A percentile compares a stretch with the other conserved stretches of the same genome.
Conservation (phyloP, 1,139 yeast species). For the Pichia sorboxylosa region DNA sequence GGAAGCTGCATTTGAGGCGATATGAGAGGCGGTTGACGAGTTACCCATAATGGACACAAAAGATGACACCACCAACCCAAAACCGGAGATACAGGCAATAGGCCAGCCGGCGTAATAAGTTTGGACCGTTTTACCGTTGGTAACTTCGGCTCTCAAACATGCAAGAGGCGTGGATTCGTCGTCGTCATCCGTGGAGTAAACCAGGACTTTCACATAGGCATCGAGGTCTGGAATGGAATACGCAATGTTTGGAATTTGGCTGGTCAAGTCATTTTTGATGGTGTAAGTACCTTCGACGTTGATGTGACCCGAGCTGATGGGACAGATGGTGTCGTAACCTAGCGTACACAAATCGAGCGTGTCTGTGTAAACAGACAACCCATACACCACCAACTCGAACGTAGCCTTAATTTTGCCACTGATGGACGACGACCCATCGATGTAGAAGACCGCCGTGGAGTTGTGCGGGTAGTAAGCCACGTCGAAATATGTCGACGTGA, state of each 20-base stretch:
- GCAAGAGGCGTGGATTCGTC: constrained; percentile 44
- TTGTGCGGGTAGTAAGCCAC: constrained; percentile 62
- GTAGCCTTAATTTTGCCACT: constrained; percentile 62
- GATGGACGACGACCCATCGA: constrained; percentile 72
- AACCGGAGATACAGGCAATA: constrained; percentile 80
- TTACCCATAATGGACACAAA: constrained; percentile 81
- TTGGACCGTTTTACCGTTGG: constrained; percentile 90
- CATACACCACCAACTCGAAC: constrained; percentile 67
- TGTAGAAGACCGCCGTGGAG: constrained; percentile 48
- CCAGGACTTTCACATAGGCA: constrained; percentile 72
- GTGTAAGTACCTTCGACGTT: constrained; percentile 48
- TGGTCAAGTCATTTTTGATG: constrained; percentile 33
- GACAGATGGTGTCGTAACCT: constrained; percentile 52
- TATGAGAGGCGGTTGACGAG: constrained; percentile 89
- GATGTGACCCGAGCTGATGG: constrained; percentile 77
- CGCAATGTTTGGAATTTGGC: constrained; percentile 67
- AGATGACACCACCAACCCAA: constrained; percentile 81
- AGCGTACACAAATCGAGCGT: constrained; percentile 55
- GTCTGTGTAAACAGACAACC: constrained; percentile 52
- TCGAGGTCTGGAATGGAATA: constrained; percentile 89
- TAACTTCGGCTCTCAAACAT: constrained; percentile 80
- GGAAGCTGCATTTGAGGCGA: constrained; percentile 90
- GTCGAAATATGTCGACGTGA: constrained; percentile 79
- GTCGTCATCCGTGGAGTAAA: constrained; percentile 38
- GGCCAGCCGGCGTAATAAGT: constrained; percentile 96